Base-by-base conservation (phyloP, 768 basidiomycete species). In the Tricholoma sp. region DNA sequence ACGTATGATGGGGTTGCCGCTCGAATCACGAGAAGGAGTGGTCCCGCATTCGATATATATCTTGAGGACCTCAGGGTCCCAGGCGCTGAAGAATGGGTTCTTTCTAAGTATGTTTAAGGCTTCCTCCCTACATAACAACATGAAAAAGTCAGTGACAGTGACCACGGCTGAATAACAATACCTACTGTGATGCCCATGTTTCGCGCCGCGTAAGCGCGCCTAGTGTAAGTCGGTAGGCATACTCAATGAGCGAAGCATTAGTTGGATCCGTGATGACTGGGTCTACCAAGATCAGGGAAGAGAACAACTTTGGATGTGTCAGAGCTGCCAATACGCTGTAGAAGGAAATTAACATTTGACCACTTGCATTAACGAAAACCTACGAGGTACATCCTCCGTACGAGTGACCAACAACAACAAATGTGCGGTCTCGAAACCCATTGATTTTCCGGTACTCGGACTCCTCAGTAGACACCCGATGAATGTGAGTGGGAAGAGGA, bases 351-450 rank as follows among this genome's bases (percentile, higher is more conserved):
- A 50, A n/a, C 27, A 12, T 31, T 16, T 12, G 4, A 12, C 11
- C 45, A 24, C 11, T 29, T 31, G 24, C 29, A 50, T n/a, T 4
- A 10, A 27, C 47, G 24, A 31, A n/a, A 6, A 76, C 89, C 64
- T 66, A 91, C 85, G 83, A 78, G 2, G 84, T 83, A 64, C 85
- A 86, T 2, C 89, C 94, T n/a, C 95, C 91, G 54, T 91, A 85
- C 0, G 91, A 94, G 67, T 97, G 94, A 0, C 92, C 94, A 4
- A 93, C 72, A 6, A 76, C 83, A n/a, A 93, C 74, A 2, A 94
- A 64, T 12, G 70, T 81, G 32, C 88, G 79, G 4, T 72, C 59
- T 2, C 43, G 59, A 63, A 85, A 83, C 0, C 89, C 89, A 18
- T 67, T 62, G 2, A 58, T 57, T 35, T 68, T 65, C 34, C 89